phyloP scores from a whole-genome alignment of 768 basidiomycete genomes.

The Psilocybe subaeruginosa region DNA sequence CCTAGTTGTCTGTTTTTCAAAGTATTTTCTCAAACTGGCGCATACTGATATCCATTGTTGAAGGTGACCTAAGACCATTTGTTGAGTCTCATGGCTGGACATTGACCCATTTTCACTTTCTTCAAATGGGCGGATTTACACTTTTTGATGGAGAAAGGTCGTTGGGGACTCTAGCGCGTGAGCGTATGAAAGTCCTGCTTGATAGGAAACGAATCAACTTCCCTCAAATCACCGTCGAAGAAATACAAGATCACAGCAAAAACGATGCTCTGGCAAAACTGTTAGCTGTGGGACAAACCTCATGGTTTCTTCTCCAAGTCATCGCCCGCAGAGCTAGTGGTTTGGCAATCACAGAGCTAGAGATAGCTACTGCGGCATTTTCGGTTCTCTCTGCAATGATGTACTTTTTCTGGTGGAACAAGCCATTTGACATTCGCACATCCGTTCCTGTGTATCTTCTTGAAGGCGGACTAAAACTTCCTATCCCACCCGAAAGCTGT shows the following conservation, averaged over 20 bases:
- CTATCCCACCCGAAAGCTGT: too few species aligned
- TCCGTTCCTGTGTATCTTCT: conserved; percentile 9
- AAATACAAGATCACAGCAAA: conserved; percentile 22
- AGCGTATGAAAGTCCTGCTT: conserved; percentile 2
- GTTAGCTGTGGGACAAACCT: conserved; percentile 17
- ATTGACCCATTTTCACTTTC: conserved; percentile 13
- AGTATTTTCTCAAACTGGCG: too few species aligned
- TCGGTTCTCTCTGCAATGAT: conserved; percentile 15
- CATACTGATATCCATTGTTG: too few species aligned
- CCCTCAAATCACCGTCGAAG: conserved; percentile 6
- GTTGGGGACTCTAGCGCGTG: background rate
- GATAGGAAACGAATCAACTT: background rate
- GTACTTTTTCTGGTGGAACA: conserved; percentile 20
- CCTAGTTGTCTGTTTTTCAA: too few species aligned
- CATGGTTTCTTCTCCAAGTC: conserved; percentile 22
- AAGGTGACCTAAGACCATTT: too few species aligned
- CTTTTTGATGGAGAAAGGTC: conserved; percentile 9
- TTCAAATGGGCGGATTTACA: conserved; percentile 24
- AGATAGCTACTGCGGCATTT: conserved; percentile 18
- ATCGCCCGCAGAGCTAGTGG: conserved; percentile 13
- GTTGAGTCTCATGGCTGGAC: conserved; percentile 11
- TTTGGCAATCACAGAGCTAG: conserved; percentile 20
- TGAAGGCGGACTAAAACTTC: background rate
- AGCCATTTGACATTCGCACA: conserved; percentile 17
- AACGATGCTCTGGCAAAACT: conserved; percentile 16